These are phyloP conservation scores for Chytriomyces hyalinus DNA, from an alignment of 192 early-diverging fungal genomes.

Conservation along the genomic window DNA sequence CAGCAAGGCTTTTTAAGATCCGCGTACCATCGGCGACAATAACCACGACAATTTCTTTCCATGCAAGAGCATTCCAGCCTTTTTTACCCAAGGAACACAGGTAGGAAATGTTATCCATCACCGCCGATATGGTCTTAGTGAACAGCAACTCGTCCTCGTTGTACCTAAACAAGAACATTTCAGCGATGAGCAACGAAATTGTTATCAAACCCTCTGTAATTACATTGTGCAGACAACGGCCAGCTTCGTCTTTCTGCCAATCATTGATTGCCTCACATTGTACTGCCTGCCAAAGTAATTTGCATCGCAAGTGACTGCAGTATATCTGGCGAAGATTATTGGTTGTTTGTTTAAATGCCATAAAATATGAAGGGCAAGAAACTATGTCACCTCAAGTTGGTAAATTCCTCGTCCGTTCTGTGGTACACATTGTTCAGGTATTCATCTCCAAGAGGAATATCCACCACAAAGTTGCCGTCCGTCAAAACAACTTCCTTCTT, in stretches of 20 bases:
- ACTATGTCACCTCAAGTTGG: slow-evolving; percentile 58
- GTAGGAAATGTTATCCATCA: slow-evolving; percentile 73
- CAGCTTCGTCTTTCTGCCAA: slow-evolving; percentile 65
- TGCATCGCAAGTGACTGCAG: slow-evolving; percentile 70
- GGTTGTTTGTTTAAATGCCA: neutral
- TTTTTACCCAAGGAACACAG: slow-evolving; percentile 61
- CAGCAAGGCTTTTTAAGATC: neutral
- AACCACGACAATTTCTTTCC: slow-evolving; percentile 74
- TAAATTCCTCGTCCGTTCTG: slow-evolving; percentile 65
- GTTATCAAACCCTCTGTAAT: slow-evolving; percentile 67
- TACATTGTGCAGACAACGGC: slow-evolving; percentile 80
- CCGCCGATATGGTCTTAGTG: slow-evolving; percentile 64
- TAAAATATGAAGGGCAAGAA: neutral
- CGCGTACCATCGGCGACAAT: slow-evolving; percentile 76
- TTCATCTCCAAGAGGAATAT: slow-evolving; percentile 44
- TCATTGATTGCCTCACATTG: slow-evolving; percentile 58
- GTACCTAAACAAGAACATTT: slow-evolving; percentile 52
- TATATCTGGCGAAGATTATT: slow-evolving; percentile 50
- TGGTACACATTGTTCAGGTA: slow-evolving; percentile 48
- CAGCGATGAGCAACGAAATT: slow-evolving; percentile 2
- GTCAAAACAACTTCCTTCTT: slow-evolving; percentile 44
- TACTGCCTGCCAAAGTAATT: slow-evolving; percentile 67
- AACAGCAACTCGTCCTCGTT: slow-evolving; percentile 69
- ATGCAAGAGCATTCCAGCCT: slow-evolving; percentile 62
- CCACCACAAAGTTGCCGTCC: slow-evolving; percentile 48